Conservation (phyloP, 2,329 filamentous ascomycete genomes). For the Cytospora paraplurivora region DNA sequence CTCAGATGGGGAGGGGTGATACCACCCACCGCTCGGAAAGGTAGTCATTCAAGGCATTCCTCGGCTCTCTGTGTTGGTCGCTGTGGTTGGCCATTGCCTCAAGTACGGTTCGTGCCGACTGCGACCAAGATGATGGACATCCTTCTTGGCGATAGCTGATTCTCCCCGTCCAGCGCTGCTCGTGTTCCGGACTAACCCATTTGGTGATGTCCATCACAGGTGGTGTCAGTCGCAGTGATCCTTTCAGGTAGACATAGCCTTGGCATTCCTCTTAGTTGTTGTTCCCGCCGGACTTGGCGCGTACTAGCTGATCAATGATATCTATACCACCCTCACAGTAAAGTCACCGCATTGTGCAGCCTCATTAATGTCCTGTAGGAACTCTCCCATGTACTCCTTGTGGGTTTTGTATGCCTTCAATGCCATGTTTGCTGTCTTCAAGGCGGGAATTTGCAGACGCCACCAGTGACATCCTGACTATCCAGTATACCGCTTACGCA, state of each 20-base stretch:
- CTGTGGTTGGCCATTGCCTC: slow-evolving; percentile 67
- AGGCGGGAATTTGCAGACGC: slow-evolving; percentile 48
- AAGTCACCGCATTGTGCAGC: slow-evolving; percentile 40
- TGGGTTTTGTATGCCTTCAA: slow-evolving; percentile 63
- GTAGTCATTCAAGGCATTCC: slow-evolving; percentile 67
- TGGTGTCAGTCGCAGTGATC: slow-evolving; percentile 72
- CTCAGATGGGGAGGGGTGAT: slow-evolving; percentile 41
- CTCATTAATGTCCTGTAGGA: slow-evolving; percentile 62
- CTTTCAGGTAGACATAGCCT: slow-evolving; percentile 71
- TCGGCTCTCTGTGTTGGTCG: slow-evolving; percentile 46
- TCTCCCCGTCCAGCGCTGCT: slow-evolving; percentile 62
- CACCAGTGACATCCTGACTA: slow-evolving; percentile 37
- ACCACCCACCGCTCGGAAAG: slow-evolving; percentile 78
- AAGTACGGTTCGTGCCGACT: slow-evolving; percentile 64
- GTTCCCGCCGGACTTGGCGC: slow-evolving; percentile 43
- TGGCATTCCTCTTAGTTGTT: slow-evolving; percentile 30
- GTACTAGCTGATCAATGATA: slow-evolving; percentile 54
- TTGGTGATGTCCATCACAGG: slow-evolving; percentile 75
- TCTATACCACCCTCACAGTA: slow-evolving; percentile 50
- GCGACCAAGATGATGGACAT: slow-evolving; percentile 59
- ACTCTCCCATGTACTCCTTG: slow-evolving; percentile 68
- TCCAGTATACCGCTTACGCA: background rate
- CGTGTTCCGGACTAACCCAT: slow-evolving; percentile 48
- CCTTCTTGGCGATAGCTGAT: slow-evolving; percentile 59
- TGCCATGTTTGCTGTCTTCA: slow-evolving; percentile 34